These are phyloP conservation scores for Nicotiana noctiflora DNA, from an alignment of 257 asterid genomes.

Conservation along the genomic window DNA sequence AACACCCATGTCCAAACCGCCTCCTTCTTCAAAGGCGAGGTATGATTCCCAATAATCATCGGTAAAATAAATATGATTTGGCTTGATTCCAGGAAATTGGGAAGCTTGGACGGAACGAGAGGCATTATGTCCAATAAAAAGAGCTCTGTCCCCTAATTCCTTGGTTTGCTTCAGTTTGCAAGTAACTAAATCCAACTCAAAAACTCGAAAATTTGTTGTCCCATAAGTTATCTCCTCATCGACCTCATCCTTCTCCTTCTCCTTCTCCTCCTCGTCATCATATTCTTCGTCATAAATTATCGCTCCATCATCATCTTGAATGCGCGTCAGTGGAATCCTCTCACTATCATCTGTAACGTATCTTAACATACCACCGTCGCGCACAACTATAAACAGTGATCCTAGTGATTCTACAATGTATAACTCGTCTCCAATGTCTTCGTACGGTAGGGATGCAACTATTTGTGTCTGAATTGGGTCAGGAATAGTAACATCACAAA, in stretches of 20 bases:
- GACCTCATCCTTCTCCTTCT: no score
- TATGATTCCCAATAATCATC: not conserved
- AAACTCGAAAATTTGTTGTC: not conserved
- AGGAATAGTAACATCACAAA: not conserved
- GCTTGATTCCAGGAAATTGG: not conserved
- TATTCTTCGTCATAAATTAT: no score
- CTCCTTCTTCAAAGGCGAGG: not conserved
- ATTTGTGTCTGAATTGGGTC: not conserved
- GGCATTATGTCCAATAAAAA: not conserved
- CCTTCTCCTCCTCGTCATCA: not conserved
- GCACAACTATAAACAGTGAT: not conserved
- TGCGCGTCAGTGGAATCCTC: not conserved
- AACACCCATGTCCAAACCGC: not conserved
- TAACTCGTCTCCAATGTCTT: not conserved
- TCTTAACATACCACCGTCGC: not conserved
- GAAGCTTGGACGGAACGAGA: not conserved
- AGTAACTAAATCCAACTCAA: not conserved
- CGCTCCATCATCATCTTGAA: not conserved
- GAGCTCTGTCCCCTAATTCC: not conserved
- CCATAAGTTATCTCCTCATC: not conserved
- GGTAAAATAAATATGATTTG: not conserved
- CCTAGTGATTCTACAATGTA: not conserved
- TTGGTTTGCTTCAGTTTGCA: not conserved
- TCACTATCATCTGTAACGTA: not conserved
- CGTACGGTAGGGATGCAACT: not conserved